Evolutionary conservation across 441 rosid species (phyloP), one percentile per base, ranked within the genome.

Genomic region (Erysimum pusillum): DNA sequence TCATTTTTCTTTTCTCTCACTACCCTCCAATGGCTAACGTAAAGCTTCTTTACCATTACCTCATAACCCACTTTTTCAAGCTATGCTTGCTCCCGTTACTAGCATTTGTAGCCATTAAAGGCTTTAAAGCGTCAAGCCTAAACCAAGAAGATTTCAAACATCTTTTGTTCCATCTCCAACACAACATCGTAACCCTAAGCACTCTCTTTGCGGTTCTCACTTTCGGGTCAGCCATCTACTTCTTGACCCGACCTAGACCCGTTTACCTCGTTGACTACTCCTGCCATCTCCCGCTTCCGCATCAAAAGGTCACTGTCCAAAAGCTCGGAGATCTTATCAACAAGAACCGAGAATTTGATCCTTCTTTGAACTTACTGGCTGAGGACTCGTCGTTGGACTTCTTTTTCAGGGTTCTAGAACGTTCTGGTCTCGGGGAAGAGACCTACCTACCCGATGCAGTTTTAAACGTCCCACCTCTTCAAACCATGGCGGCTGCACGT

Each of bases 231-330:
- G 7, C 15, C 25, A 0, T 49, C 4, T 48, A 60, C 68, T 46
- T 71, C 17, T 0, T 34, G 49, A 46, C 59, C 25, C 67, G 49
- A 36, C 38, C 76, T 36, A 45, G 18, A 71, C 60, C 75, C 2
- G 58, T 71, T 60, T 71, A 71, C 46, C 59, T 71, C 10, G 67
- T 71, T 1, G 75, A 71, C 59, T 71, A 57, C 49, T 60, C 76
- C 4, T 71, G 76, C 10, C 65, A 71, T 71, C 68, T 59, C 6
- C 76, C 76, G 39, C 68, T 67, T 15, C 56, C 60, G 1, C 45
- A 60, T n/a, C 32, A 39, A 13, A 59, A 34, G 34, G 8, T 46
- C 12, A 71, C 58, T 5, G 14, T 46, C 59, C 45, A 42, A 35
- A 60, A 20, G 28, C 35, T 72, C 69, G 15, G 49, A 36, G 69